Percentiles rank a stretch among this genome's conserved stretches.
These are phyloP conservation scores for Allium cepa DNA, from an alignment of 106 monocot genomes.

Conservation along the genomic window DNA sequence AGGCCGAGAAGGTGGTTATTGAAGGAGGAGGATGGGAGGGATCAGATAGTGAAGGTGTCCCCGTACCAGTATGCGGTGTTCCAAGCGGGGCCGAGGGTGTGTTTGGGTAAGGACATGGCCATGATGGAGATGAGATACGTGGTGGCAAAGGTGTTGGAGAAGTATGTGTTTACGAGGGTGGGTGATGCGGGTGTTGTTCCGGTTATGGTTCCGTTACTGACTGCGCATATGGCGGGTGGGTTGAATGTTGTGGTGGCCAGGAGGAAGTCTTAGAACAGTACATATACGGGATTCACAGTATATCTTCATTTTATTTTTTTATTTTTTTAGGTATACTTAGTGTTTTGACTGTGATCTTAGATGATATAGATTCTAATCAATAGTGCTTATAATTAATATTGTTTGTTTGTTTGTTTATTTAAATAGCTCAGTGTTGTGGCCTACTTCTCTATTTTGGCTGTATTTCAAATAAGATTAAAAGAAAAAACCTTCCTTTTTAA, in stretches of 20 bases:
- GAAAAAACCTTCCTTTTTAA: too few species aligned
- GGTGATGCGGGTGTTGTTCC: slow-evolving; percentile 4
- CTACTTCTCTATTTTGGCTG: too few species aligned
- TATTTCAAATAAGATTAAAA: too few species aligned
- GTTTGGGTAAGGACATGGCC: slow-evolving; percentile 73
- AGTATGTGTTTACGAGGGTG: slow-evolving; percentile 21
- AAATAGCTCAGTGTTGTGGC: too few species aligned
- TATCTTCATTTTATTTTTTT: too few species aligned
- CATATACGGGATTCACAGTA: too few species aligned
- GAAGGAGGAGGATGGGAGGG: background rate
- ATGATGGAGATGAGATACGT: slow-evolving; percentile 70
- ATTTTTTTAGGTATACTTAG: too few species aligned
- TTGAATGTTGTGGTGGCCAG: background rate
- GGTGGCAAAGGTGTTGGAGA: slow-evolving; percentile 22
- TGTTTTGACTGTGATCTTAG: too few species aligned
- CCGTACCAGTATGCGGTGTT: slow-evolving; percentile 54
- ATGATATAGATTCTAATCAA: too few species aligned
- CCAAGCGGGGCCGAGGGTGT: slow-evolving; percentile 61
- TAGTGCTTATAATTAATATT: too few species aligned
- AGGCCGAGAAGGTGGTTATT: slow-evolving; percentile 32
- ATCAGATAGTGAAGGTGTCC: slow-evolving; percentile 20
- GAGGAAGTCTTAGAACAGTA: background rate
- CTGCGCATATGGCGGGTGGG: slow-evolving; percentile 24
- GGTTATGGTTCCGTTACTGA: slow-evolving; percentile 21
- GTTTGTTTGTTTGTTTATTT: too few species aligned